Percentiles rank a stretch among this genome's conserved stretches.
These are phyloP conservation scores for Gremmenia infestans DNA, from an alignment of 2,329 filamentous ascomycete species.

Conservation along the genomic window DNA sequence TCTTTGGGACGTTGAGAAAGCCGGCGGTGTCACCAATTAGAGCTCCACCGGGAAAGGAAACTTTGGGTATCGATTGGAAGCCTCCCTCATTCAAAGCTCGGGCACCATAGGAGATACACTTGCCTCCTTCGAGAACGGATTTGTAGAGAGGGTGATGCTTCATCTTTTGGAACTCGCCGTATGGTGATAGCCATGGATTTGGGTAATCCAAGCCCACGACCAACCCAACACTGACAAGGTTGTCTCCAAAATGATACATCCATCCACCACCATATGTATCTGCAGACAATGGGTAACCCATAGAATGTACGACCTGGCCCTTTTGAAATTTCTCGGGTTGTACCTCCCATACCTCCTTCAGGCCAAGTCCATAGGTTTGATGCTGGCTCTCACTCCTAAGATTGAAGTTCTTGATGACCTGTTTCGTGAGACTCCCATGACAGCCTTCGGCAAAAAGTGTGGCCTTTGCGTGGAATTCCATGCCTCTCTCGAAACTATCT, in stretches of 20 bases:
- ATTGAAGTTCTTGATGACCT: conserved; percentile 91
- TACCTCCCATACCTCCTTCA: conserved; percentile 98
- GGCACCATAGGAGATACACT: conserved; percentile 95
- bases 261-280: conserved; percentile 97
- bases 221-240: conserved; percentile 85
- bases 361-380: conserved; percentile 89
- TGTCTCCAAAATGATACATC: conserved; percentile 99
- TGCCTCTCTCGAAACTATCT: conserved; percentile 88
- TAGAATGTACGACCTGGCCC: conserved; percentile 79
- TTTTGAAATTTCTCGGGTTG: conserved; percentile 87
- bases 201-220: conserved; percentile 93
- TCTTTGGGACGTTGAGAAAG: conserved; percentile 95
- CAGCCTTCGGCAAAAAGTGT: conserved; percentile 94
- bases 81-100: conserved; percentile 89
- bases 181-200: conserved; percentile 94
- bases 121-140: conserved; percentile 84
- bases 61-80: conserved; percentile 96
- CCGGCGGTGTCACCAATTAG: conserved; percentile 94
- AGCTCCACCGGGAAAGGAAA: conserved; percentile 91
- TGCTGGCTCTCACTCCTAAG: conserved; percentile 82
- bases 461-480: conserved; percentile 93
- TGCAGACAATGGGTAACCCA: conserved; percentile 84
- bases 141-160: conserved; percentile 95
- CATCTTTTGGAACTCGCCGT: conserved; percentile 95
- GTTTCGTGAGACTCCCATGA: conserved; percentile 91